A percentile compares a stretch with the other conserved stretches of the same genome.
Evolutionary conservation across 768 basidiomycete genomes (phyloP).

Genomic region (Lepiota venenata): DNA sequence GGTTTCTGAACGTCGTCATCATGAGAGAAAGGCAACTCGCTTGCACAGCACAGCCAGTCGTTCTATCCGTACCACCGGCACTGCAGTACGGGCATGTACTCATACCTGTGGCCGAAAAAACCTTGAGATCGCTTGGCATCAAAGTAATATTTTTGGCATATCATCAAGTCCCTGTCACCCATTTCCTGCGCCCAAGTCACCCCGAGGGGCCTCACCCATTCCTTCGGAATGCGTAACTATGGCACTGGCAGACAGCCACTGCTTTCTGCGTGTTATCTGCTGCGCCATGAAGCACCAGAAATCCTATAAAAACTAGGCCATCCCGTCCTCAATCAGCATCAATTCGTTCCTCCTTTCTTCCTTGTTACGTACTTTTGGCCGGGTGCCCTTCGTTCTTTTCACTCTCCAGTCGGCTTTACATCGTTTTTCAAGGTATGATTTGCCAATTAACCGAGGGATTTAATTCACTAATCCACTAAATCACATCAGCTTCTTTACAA

Average conservation of each 20-base stretch:
- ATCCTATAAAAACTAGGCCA: not conserved
- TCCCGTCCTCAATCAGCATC: not conserved
- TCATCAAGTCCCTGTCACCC: not conserved
- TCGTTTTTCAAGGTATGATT: not conserved
- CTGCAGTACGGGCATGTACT: too few species aligned
- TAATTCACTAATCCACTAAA: not conserved
- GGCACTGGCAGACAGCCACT: not conserved
- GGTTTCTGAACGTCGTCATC: too few species aligned
- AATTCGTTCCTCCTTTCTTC: slow-evolving; percentile 15
- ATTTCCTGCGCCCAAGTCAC: slow-evolving; percentile 3
- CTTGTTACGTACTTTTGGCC: slow-evolving; percentile 9
- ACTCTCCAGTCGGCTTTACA: slow-evolving; percentile 3
- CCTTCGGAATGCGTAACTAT: not conserved
- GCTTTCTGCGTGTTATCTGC: not conserved
- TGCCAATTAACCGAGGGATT: not conserved
- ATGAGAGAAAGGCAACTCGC: too few species aligned
- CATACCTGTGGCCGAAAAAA: not conserved
- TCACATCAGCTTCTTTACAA: not conserved
- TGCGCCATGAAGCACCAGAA: not conserved
- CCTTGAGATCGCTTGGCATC: slow-evolving; percentile 1
- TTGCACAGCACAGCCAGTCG: too few species aligned
- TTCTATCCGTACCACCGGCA: too few species aligned
- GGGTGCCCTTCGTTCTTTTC: slow-evolving; percentile 13
- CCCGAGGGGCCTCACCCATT: not conserved
- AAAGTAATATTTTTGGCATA: not conserved